Base-by-base conservation (phyloP, 768 basidiomycete species). In the Paxillus ammoniavirescens region DNA sequence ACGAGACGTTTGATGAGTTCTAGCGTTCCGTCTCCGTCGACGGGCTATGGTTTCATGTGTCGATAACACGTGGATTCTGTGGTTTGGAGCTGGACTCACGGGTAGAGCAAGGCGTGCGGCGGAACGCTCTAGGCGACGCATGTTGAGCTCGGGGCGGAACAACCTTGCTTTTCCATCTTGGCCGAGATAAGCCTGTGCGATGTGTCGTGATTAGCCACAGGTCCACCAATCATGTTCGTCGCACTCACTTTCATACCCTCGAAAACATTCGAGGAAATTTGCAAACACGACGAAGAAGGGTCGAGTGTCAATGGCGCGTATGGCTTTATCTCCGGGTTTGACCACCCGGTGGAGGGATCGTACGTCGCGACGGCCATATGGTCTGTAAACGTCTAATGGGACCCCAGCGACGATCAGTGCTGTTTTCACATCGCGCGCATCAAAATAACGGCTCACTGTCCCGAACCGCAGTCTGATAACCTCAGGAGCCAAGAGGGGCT, bases 91-190 rank as follows among this genome's bases (percentile, higher is more conserved):
- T 36, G 47, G 0, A 69, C 82, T 58, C 60, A 84, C 84, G 1
- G 90, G 91, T 15, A 92, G 73, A 0, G 89, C 88, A 44, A 91
- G 76, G 45, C 93, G 83, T 1, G 77, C 82, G 0, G 82, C 82
- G 18, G 87, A 90, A 33, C 78, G 75, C 42, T 78, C 75, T 70
- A 98, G 78, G 23, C 94, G 86, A 26, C 79, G 80, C 91, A 95
- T 93, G 69, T 96, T 96, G 68, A 80, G 72, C 30, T 90, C 77
- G 0, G 93, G 93, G 31, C 93, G 76, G 77, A 97, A 97, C 35
- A 96, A 71, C 7, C 88, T 77, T 1, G 84, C 78, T 47, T 82
- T 79, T 1, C 91, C 92, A 53, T 89, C 77, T 17, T 82, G 79
- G 10, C 82, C 85, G 1, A 81, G 54, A 66, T 88, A 89, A 0